Evolutionary conservation across 2,329 filamentous ascomycete genomes (phyloP).

Genomic region (Didymella exigua): DNA sequence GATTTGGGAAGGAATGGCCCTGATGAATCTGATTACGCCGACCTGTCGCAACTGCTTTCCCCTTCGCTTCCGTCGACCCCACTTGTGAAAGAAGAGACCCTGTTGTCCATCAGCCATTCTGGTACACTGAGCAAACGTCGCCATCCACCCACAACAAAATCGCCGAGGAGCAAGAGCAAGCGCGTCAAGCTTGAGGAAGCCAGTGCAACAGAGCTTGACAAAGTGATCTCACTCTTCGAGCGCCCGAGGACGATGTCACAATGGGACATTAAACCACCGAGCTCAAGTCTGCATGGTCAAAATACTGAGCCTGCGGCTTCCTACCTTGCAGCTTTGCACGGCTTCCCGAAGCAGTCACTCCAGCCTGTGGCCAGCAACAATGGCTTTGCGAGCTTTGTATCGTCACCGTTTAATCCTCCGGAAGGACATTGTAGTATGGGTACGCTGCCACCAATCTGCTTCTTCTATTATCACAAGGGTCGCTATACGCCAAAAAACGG

Average conservation of each 20-base stretch:
- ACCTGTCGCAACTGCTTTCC: not conserved
- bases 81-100: not conserved
- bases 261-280: not conserved
- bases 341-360: not conserved
- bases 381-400: no score
- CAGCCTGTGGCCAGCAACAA: not conserved
- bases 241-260: not conserved
- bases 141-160: not conserved
- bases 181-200: not conserved
- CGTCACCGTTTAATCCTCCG: not conserved
- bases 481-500: conserved; percentile 17
- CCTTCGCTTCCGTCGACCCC: not conserved
- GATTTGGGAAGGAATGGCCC: not conserved
- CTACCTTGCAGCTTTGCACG: not conserved
- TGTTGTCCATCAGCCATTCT: conserved; percentile 24
- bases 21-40: conserved; percentile 4
- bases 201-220: not conserved
- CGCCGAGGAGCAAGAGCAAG: not conserved
- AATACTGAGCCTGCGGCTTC: not conserved
- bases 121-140: conserved; percentile 20
- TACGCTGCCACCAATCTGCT: conserved; percentile 20
- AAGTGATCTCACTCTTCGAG: not conserved
- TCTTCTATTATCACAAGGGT: conserved; percentile 33
- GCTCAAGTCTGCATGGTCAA: not conserved
- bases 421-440: conserved; percentile 2